Conservation (phyloP, 2,329 filamentous ascomycete genomes). For the Rosellinia necatrix region DNA sequence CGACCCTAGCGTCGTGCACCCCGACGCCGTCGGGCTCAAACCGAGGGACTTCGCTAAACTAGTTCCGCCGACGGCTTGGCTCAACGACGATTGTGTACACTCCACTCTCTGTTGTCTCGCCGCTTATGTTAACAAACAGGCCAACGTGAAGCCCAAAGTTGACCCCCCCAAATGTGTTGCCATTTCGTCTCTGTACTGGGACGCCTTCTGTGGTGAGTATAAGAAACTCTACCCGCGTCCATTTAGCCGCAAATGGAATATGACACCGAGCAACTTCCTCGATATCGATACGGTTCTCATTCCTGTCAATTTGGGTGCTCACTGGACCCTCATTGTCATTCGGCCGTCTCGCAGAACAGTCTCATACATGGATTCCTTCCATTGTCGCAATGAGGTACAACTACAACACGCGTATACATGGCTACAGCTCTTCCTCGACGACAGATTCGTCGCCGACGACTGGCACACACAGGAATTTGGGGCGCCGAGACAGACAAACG, state of each 20-base stretch:
- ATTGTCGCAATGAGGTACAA: slow-evolving; percentile 47
- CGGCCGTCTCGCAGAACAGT: slow-evolving; percentile 64
- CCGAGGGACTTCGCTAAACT: slow-evolving; percentile 68
- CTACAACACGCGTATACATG: slow-evolving; percentile 54
- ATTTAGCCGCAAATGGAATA: slow-evolving; percentile 51
- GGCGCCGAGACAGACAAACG: slow-evolving; percentile 66
- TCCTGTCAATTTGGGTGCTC: slow-evolving; percentile 66
- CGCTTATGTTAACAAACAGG: slow-evolving; percentile 59
- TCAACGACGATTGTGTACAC: slow-evolving; percentile 79
- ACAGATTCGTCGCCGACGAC: slow-evolving; percentile 58
- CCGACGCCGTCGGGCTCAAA: slow-evolving; percentile 55
- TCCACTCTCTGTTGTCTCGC: slow-evolving; percentile 66
- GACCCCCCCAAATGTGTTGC: slow-evolving; percentile 64
- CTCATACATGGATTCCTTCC: slow-evolving; percentile 72
- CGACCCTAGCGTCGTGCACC: slow-evolving; percentile 34
- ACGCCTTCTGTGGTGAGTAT: slow-evolving; percentile 57
- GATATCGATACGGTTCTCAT: slow-evolving; percentile 70
- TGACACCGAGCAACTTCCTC: slow-evolving; percentile 65
- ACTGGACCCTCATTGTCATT: slow-evolving; percentile 76
- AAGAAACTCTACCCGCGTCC: slow-evolving; percentile 48
- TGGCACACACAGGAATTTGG: slow-evolving; percentile 61
- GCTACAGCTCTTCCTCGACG: slow-evolving; percentile 60
- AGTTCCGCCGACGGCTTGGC: slow-evolving; percentile 62
- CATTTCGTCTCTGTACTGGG: slow-evolving; percentile 70
- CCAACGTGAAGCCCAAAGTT: slow-evolving; percentile 54